Conservation (phyloP, 257 asterid species). For the Lavandula angustifolia region DNA sequence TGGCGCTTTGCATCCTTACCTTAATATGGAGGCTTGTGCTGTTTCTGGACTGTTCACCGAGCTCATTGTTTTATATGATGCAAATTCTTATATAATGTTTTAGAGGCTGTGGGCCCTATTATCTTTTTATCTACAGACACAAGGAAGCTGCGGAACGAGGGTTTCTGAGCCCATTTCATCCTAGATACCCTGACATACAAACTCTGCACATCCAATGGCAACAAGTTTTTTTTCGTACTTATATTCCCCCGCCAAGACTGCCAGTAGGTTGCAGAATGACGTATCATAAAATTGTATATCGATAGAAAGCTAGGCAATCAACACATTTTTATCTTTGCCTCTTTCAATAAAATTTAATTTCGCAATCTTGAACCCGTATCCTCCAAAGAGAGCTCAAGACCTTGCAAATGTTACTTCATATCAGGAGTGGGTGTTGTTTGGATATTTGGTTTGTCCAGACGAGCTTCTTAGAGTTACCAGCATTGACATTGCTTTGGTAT, state of each 20-base stretch:
- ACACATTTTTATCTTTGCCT: conserved; percentile 12
- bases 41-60: conserved; percentile 23
- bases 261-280: conserved; percentile 24
- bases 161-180: conserved; percentile 97
- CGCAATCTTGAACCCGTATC: conserved; percentile 15
- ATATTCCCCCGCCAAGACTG: conserved; percentile 1
- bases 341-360: conserved; percentile 15
- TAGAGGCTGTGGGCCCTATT: conserved; percentile 98
- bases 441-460: conserved; percentile 97
- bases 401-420: conserved; percentile 95
- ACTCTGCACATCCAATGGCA: conserved; percentile 99
- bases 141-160: conserved; percentile 95
- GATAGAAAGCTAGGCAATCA: conserved; percentile 26
- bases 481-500: conserved; percentile 95
- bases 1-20: conserved; percentile 23
- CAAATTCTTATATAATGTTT: conserved; percentile 55
- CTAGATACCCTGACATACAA: conserved; percentile 98
- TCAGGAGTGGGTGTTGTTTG: conserved; percentile 94
- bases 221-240: conserved; percentile 28
- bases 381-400: conserved; percentile 95
- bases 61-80: conserved; percentile 24
- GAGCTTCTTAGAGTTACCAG: conserved; percentile 98
- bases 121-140: conserved; percentile 93
- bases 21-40: conserved; percentile 10
- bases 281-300: conserved; percentile 5